These are phyloP conservation scores for Cyamopsis tetragonoloba DNA, from an alignment of 306 rosid species.

Conservation along the genomic window DNA sequence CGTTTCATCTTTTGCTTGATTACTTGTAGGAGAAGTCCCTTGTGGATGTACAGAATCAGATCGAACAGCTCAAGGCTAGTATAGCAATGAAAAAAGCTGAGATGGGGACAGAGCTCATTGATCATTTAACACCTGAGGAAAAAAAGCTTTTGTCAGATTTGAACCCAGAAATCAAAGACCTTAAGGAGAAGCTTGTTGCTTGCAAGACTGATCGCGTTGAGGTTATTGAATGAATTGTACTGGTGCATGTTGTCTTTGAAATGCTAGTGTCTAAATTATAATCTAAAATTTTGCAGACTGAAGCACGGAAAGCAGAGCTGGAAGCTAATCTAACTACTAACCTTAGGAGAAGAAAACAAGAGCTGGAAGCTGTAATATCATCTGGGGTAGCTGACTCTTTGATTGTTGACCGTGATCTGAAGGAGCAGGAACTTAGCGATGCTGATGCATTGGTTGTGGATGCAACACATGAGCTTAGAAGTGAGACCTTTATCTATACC, in stretches of 20 bases:
- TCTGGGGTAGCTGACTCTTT: constrained; percentile 60
- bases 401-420: constrained; percentile 59
- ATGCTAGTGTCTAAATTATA: constrained; percentile 13
- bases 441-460: constrained; percentile 71
- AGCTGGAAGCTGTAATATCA: constrained; percentile 74
- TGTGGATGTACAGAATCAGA: constrained; percentile 73
- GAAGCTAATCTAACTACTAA: constrained; percentile 95
- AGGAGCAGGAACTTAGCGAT: constrained; percentile 67
- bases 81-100: constrained; percentile 76
- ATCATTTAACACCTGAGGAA: constrained; percentile 88
- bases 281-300: constrained; percentile 55
- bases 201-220: constrained; percentile 92
- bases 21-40: constrained; percentile 83
- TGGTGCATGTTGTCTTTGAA: neutral
- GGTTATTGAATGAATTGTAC: constrained; percentile 46
- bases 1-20: constrained; percentile 25
- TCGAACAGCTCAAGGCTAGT: constrained; percentile 84
- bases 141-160: constrained; percentile 71
- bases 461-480: constrained; percentile 64
- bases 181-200: constrained; percentile 74
- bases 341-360: constrained; percentile 92
- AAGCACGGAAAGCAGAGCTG: constrained; percentile 88
- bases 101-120: constrained; percentile 96
- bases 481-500: constrained; percentile 51
- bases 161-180: constrained; percentile 85